Base-by-base conservation (phyloP, 2,329 filamentous ascomycete genomes). In the Diaporthe aspalathi region DNA sequence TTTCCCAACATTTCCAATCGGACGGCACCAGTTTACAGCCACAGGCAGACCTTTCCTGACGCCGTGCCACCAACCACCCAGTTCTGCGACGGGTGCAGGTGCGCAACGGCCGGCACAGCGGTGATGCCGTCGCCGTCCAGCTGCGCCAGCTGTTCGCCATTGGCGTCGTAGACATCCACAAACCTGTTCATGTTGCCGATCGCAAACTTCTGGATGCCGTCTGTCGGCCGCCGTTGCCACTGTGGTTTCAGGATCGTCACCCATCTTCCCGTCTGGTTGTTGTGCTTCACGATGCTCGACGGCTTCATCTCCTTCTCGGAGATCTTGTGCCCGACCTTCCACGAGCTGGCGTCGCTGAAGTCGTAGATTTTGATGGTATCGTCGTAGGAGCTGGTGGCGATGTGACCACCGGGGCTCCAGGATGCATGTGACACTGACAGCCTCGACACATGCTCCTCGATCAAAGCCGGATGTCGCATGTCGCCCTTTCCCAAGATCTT, bases 141-240 rank as follows among this genome's bases (percentile, higher is more conserved):
- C 80, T 98, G 95, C 0, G 93, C 95, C 5, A 99, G 83, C 80
- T 98, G 95, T 77, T 94, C 91, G 0, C 96, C 96, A 62, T 92
- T 89, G 0, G 90, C 87, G 0, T 92, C 92, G 79, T 93, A 99
- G 0, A 99, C 88, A 78, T 99, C 96, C 1, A 98, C 94, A 76
- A 98, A 98, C 1, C 96, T 90, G 79, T 97, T 97, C 96, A 98
- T 98, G 76, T 98, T 99, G 1, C 94, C 96, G 70, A 99, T 95
- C 29, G 90, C 93, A 76, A 99, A 94, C 73, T 95, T 94, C 74
- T 97, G 92, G 6, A 97, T 90, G 9, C 91, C 91, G 71, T 96
- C 94, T 43, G 87, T 83, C 0, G 96, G 95, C 56, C 89, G 87
- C 40, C 89, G 85, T 80, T 99, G 96, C 96, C 96, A 99, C 76